Base-by-base conservation (phyloP, 208 protist genomes). In the Sergeia podlipaevii region DNA sequence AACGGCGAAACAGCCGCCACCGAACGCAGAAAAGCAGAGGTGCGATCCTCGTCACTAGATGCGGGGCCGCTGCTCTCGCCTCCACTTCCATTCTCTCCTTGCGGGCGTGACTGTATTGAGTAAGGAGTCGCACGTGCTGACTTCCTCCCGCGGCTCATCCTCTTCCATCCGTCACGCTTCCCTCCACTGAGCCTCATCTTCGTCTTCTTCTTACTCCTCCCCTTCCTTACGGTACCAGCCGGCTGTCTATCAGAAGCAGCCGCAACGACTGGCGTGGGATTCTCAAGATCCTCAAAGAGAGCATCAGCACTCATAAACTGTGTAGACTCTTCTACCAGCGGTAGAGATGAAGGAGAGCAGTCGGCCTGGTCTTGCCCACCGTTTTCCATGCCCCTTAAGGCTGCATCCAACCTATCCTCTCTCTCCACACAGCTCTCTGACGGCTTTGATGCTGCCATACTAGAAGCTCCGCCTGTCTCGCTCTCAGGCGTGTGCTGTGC, bases 1-100 rank as follows among this genome's bases (percentile, higher is more conserved):
- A 95, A 90, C 6, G 79, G 84, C 13, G 64, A 24, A n/a, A 76
- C 77, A 17, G 60, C 39, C 20, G 71, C 65, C 17, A 95, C 52
- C 1, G 33, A 28, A 23, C 64, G 39, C 66, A 65, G 62, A 53
- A 77, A 77, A 10, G 60, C 59, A n/a, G n/a, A n/a, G n/a, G n/a
- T n/a, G n/a, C n/a, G n/a, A n/a, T n/a, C n/a, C n/a, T n/a, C n/a
- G n/a, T n/a, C n/a, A n/a, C n/a, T n/a, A n/a, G n/a, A n/a, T n/a
- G n/a, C n/a, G n/a, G n/a, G n/a, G n/a, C n/a, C n/a, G n/a, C n/a
- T n/a, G n/a, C n/a, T n/a, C n/a, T n/a, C n/a, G n/a, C n/a, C n/a
- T n/a, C n/a, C n/a, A n/a, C n/a, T n/a, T n/a, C n/a, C n/a, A n/a
- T n/a, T 41, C 34, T 48, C 55, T 49, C 3, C 23, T 41, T 8